These are phyloP conservation scores for Lepidium sativum DNA, from an alignment of 345 rosid genomes.

Conservation along the genomic window DNA sequence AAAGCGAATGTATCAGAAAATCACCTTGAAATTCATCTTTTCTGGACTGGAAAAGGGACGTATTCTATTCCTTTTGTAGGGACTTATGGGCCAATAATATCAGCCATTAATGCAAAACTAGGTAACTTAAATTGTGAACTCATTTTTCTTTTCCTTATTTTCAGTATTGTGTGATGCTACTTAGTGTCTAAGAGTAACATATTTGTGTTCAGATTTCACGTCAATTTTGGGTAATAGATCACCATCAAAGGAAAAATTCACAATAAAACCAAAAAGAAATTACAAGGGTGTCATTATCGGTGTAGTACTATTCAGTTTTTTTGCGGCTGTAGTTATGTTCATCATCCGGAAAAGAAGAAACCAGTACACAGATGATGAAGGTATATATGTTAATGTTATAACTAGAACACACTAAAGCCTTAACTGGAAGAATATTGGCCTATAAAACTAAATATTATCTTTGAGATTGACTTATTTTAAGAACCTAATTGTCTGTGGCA, in stretches of 20 bases:
- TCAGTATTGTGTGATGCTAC: background rate
- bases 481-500: too few species aligned
- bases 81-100: slow-evolving; percentile 24
- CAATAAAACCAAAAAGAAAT: too few species aligned
- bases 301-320: too few species aligned
- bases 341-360: too few species aligned
- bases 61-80: slow-evolving; percentile 25
- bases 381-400: too few species aligned
- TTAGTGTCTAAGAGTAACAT: background rate
- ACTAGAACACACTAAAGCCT: too few species aligned
- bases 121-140: slow-evolving; percentile 17
- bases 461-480: too few species aligned
- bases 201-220: background rate
- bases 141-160: background rate
- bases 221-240: slow-evolving; percentile 45
- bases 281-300: too few species aligned
- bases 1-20: slow-evolving; percentile 18
- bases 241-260: background rate
- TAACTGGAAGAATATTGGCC: too few species aligned
- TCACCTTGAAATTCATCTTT: slow-evolving; percentile 8
- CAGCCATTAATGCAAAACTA: slow-evolving; percentile 50
- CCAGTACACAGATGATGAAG: too few species aligned
- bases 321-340: too few species aligned
- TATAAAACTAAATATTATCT: too few species aligned
- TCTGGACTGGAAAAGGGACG: slow-evolving; percentile 10